A percentile compares a stretch with the other conserved stretches of the same genome.
Evolutionary conservation across 176 grass and related monocot species (phyloP).

Genomic region (Phoenix roebelenii): DNA sequence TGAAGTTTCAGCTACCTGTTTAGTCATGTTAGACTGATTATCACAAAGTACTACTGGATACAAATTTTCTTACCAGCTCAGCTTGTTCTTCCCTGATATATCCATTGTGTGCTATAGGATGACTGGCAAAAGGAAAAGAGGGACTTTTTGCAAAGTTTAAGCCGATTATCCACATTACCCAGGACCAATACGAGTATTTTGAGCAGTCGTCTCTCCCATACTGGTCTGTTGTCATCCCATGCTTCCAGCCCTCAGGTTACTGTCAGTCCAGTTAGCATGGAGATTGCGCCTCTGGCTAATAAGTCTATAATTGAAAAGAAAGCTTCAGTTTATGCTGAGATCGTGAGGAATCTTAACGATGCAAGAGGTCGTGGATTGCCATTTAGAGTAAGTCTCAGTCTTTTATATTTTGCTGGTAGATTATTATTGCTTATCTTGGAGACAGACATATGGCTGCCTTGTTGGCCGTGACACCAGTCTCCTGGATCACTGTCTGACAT

Average conservation of each 20-base stretch:
- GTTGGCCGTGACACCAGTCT: too few species aligned
- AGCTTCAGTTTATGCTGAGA: constrained; percentile 73
- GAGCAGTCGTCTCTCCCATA: constrained; percentile 29
- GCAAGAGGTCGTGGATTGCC: constrained; percentile 63
- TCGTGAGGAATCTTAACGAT: constrained; percentile 70
- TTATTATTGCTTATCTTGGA: too few species aligned
- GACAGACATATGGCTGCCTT: too few species aligned
- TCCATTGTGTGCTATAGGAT: constrained; percentile 42
- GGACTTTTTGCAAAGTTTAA: constrained; percentile 85
- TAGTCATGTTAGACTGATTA: too few species aligned
- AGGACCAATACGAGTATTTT: constrained; percentile 53
- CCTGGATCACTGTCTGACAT: too few species aligned
- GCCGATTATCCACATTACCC: constrained; percentile 81
- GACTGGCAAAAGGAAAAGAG: constrained; percentile 97
- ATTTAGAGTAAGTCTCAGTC: constrained; percentile 45
- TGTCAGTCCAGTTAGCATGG: constrained; percentile 31
- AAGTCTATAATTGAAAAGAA: constrained; percentile 91
- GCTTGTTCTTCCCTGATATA: constrained; percentile 12
- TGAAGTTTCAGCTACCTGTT: too few species aligned
- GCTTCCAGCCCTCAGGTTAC: constrained; percentile 51
- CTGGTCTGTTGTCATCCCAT: constrained; percentile 43
- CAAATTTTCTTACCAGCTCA: too few species aligned
- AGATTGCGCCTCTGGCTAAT: constrained; percentile 57
- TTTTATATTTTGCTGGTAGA: not conserved
- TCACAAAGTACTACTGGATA: too few species aligned